These are phyloP conservation scores for Oryza punctata DNA, from an alignment of 176 grass and related monocot species.

Conservation along the genomic window DNA sequence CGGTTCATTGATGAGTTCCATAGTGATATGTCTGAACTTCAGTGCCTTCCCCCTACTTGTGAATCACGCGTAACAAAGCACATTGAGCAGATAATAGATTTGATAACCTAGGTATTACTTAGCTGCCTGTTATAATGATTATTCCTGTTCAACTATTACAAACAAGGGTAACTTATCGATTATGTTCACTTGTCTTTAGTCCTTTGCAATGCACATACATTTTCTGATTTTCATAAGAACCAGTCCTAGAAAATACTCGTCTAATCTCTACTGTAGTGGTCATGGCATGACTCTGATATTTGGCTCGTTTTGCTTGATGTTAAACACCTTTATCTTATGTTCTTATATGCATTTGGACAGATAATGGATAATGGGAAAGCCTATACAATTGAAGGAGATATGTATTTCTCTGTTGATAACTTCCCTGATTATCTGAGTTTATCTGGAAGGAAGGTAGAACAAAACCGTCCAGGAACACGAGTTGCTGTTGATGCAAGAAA, in stretches of 20 bases:
- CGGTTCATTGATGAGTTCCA: conserved; percentile 77
- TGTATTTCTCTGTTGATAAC: conserved; percentile 64
- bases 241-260: too few relatives aligned
- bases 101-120: conserved; percentile 74
- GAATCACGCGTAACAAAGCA: conserved; percentile 88
- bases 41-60: conserved; percentile 67
- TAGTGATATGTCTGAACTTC: conserved; percentile 68
- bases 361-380: conserved; percentile 70
- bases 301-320: not conserved
- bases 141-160: too few relatives aligned
- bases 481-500: conserved; percentile 67
- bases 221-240: not conserved
- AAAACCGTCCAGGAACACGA: conserved; percentile 55
- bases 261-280: too few relatives aligned
- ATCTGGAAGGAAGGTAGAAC: conserved; percentile 55
- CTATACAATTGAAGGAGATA: conserved; percentile 67
- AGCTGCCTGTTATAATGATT: not conserved
- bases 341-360: conserved; percentile 35
- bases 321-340: not conserved
- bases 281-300: not conserved
- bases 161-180: not conserved
- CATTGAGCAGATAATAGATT: conserved; percentile 74
- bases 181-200: not conserved
- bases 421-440: conserved; percentile 60
- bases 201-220: not conserved